Conservation (phyloP, 768 basidiomycete genomes). For the Tephrocybe sp. region DNA sequence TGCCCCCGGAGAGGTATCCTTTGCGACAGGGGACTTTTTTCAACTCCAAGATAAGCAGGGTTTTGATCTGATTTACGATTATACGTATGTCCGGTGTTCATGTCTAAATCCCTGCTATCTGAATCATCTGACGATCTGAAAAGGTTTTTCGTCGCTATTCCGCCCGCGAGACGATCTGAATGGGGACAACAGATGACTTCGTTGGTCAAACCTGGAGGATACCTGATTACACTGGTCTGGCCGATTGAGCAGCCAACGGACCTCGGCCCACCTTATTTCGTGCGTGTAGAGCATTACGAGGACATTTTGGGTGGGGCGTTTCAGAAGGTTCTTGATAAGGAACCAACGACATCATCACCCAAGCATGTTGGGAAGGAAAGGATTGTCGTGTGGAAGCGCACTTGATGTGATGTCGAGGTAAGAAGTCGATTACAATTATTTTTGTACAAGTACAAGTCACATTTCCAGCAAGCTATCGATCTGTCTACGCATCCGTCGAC, state of each 20-base stretch:
- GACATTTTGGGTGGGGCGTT: constrained; percentile 48
- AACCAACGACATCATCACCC: constrained; percentile 40
- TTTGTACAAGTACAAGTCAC: no score
- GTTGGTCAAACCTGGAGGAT: constrained; percentile 59
- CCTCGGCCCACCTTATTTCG: constrained; percentile 60
- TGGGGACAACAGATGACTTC: constrained; percentile 60
- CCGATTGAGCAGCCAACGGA: constrained; percentile 47
- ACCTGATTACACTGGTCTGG: constrained; percentile 57
- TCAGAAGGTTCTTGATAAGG: constrained; percentile 50
- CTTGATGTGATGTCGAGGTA: no score
- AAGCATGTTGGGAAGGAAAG: constrained; percentile 47
- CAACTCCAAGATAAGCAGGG: constrained; percentile 29
- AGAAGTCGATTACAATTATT: no score
- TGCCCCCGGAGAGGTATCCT: constrained; percentile 31
- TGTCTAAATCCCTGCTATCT: background rate
- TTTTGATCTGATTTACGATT: constrained; percentile 64
- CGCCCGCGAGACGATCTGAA: constrained; percentile 44
- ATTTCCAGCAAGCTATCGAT: no score
- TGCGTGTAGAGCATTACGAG: constrained; percentile 54
- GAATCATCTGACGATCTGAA: background rate
- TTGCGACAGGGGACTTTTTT: constrained; percentile 56
- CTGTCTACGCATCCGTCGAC: no score
- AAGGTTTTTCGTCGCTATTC: constrained; percentile 75
- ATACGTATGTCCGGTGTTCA: constrained; percentile 41
- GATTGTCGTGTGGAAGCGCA: constrained; percentile 49